Evolutionary conservation across 768 basidiomycete genomes (phyloP).

Genomic region (Leucocoprinus leucothites): DNA sequence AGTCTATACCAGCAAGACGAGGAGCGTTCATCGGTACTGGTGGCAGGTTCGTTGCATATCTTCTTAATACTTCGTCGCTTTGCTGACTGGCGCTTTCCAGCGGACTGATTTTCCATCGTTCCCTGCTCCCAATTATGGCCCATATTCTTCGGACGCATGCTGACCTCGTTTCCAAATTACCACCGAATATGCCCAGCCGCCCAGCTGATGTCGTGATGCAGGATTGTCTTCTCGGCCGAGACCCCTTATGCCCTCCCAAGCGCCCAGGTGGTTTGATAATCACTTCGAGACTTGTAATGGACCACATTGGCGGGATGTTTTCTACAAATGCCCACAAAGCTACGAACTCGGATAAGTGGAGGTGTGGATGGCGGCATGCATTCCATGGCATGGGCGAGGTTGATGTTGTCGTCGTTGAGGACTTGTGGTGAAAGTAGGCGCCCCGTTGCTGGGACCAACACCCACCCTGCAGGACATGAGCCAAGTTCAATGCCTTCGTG

Average conservation of each 20-base stretch:
- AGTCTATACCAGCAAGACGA: constrained; percentile 19
- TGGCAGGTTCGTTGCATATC: constrained; percentile 20
- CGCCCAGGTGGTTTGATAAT: constrained; percentile 30
- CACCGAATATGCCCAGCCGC: constrained; percentile 23
- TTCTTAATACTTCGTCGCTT: neutral
- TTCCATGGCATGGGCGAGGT: constrained; percentile 37
- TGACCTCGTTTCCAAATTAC: constrained; percentile 23
- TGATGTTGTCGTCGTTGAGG: constrained; percentile 28
- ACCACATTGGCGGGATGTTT: constrained; percentile 36
- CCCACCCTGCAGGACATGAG: no score
- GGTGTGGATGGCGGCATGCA: constrained; percentile 43
- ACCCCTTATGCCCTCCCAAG: constrained; percentile 32
- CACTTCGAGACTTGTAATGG: constrained; percentile 38
- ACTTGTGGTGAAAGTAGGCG: neutral
- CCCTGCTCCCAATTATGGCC: constrained; percentile 30
- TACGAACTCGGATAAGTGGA: constrained; percentile 33
- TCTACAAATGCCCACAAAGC: constrained; percentile 30
- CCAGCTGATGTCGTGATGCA: constrained; percentile 39
- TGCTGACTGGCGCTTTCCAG: constrained; percentile 11
- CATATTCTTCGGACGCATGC: constrained; percentile 30
- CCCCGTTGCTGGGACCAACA: no score
- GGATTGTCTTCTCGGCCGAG: constrained; percentile 37
- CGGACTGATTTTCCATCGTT: constrained; percentile 37
- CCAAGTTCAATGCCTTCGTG: no score
- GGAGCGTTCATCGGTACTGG: constrained; percentile 41